Conservation (phyloP, 495 filamentous ascomycete species). For the Lophiotrema nucula region DNA sequence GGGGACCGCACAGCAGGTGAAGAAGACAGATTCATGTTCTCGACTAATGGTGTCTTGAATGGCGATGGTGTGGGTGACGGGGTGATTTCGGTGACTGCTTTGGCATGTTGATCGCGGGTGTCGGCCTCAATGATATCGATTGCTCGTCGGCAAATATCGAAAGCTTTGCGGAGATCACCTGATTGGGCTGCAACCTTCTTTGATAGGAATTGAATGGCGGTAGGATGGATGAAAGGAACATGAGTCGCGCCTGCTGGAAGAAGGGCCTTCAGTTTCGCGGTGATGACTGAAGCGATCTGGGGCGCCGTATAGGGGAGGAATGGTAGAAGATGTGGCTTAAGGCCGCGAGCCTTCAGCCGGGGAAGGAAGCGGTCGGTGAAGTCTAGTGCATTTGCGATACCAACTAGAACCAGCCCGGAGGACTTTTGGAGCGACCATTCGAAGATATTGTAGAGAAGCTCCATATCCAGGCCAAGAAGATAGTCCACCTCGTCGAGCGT, state of each 20-base stretch:
- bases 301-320: conserved; percentile 88
- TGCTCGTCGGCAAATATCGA: conserved; percentile 86
- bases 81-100: conserved; percentile 51
- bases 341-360: conserved; percentile 83
- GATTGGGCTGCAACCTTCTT: conserved; percentile 92
- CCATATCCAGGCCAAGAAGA: conserved; percentile 79
- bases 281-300: conserved; percentile 88
- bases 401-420: conserved; percentile 78
- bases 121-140: conserved; percentile 89
- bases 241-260: conserved; percentile 53
- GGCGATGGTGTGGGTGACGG: conserved; percentile 48
- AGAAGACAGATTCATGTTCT: conserved; percentile 69
- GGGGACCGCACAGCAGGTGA: conserved; percentile 43
- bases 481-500: conserved; percentile 95
- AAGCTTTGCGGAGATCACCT: conserved; percentile 91
- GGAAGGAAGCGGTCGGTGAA: conserved; percentile 93
- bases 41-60: conserved; percentile 59
- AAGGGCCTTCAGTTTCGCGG: conserved; percentile 73
- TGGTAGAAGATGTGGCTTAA: conserved; percentile 85
- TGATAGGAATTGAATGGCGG: conserved; percentile 86
- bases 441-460: conserved; percentile 85
- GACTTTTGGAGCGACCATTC: conserved; percentile 82
- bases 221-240: conserved; percentile 86
- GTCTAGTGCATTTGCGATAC: conserved; percentile 96
- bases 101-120: conserved; percentile 63